Evolutionary conservation across 2,329 filamentous ascomycete species (phyloP).

Genomic region (Cryoendolithus antarcticus): DNA sequence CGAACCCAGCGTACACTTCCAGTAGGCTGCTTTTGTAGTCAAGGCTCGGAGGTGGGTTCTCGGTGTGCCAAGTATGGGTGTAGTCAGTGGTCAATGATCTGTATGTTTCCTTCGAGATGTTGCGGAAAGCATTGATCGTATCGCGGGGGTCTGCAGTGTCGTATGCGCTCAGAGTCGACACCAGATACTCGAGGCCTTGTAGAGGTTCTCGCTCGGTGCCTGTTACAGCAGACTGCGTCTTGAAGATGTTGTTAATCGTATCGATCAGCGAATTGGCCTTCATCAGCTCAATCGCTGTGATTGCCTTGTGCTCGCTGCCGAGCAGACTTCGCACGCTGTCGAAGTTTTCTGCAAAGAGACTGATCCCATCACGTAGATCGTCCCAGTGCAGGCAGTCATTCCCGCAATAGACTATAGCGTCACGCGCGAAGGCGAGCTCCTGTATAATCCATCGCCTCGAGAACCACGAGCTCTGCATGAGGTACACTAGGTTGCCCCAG

Average conservation of each 20-base stretch:
- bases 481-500: conserved; percentile 4
- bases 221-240: not conserved
- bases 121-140: not conserved
- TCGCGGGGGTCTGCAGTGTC: not conserved
- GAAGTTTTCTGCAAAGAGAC: conserved; percentile 3
- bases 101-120: not conserved
- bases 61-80: not conserved
- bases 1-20: conserved; percentile 11
- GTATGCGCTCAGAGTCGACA: not conserved
- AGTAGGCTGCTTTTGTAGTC: conserved; percentile 6
- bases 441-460: conserved; percentile 9
- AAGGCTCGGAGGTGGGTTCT: not conserved
- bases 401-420: conserved; percentile 5
- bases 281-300: conserved; percentile 1
- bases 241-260: conserved; percentile 4
- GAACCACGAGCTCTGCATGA: conserved; percentile 8
- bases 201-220: conserved; percentile 1
- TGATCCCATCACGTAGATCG: conserved; percentile 6
- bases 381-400: conserved; percentile 4
- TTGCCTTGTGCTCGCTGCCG: not conserved
- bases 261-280: conserved; percentile 4
- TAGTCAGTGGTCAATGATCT: not conserved
- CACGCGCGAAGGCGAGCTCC: conserved; percentile 6
- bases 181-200: conserved; percentile 5
- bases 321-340: conserved; percentile 3